phyloP scores from a whole-genome alignment of 208 protist genomes.

The Angomonas ambiguus region DNA sequence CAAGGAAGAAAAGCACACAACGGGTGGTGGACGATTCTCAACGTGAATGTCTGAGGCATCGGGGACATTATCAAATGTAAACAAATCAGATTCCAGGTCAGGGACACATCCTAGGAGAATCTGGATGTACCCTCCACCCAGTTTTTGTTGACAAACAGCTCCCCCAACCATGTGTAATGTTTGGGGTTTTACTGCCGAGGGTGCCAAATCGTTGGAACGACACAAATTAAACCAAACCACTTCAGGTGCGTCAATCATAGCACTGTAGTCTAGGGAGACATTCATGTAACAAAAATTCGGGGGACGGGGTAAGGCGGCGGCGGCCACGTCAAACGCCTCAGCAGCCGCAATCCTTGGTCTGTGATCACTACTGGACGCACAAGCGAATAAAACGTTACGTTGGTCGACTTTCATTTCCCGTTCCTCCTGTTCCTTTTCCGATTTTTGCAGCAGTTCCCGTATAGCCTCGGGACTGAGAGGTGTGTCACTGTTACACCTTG shows the following conservation, averaged over 20 bases:
- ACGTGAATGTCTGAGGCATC: conserved; percentile 51
- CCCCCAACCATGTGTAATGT: conserved; percentile 77
- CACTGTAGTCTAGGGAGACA: conserved; percentile 69
- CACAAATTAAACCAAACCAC: conserved; percentile 87
- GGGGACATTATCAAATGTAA: conserved; percentile 81
- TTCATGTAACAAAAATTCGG: conserved; percentile 86
- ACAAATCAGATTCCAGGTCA: conserved; percentile 66
- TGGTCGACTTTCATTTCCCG: conserved; percentile 57
- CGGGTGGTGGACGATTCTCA: conserved; percentile 30
- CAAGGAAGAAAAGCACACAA: conserved; percentile 53
- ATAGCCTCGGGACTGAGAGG: conserved; percentile 44
- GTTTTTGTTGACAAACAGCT: conserved; percentile 68
- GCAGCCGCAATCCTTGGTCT: conserved; percentile 74
- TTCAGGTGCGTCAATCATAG: conserved; percentile 80
- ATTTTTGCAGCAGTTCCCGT: conserved; percentile 41
- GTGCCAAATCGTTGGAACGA: conserved; percentile 53
- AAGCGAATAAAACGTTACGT: conserved; percentile 69
- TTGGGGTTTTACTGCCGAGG: conserved; percentile 60
- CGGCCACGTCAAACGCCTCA: conserved; percentile 83
- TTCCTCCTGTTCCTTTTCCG: conserved; percentile 36
- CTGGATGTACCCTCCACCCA: conserved; percentile 80
- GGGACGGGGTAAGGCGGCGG: conserved; percentile 61
- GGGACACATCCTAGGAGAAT: conserved; percentile 77
- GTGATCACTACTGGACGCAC: conserved; percentile 71
- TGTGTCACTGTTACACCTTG: conserved; percentile 18